Base-by-base conservation (phyloP, 495 filamentous ascomycete species). In the Aspergillus cristatus region DNA sequence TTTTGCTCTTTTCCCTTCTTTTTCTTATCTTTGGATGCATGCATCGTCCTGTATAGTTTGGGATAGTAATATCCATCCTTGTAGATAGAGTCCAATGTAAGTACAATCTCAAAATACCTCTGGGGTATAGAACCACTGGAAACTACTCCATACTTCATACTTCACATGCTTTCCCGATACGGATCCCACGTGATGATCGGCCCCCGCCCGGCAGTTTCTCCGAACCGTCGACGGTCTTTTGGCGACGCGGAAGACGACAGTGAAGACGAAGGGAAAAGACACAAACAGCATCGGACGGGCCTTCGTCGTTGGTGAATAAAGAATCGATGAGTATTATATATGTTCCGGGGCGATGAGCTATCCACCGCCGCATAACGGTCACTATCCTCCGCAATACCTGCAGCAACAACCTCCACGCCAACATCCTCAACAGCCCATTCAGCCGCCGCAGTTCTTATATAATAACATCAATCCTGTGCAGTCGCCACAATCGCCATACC, bases 311-410 rank as follows among this genome's bases (percentile, higher is more conserved):
- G n/a, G n/a, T n/a, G n/a, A n/a, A 50, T 35, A 37, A 32, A 30
- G 12, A 43, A 33, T 48, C 33, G 30, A 49, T 45, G 41, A 45
- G 35, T 39, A 43, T 46, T 37, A 50, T 47, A 41, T 44, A 47
- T 35, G 55, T 53, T 41, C 52, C 48, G 58, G 55, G 63, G 65
- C 60, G 53, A 70, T 70, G 66, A 70, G 59, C 62, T 70, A 57
- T 46, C 62, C 63, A 63, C 63, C 65, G 34, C 60, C 65, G 35
- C 56, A 65, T 44, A 54, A 63, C 51, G 61, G 61, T 42, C 64
- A 63, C 50, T 67, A 61, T 48, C 57, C 54, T 38, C 43, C 65
- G 42, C 59, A 61, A 39, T 66, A 67, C 35, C 55, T 61, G 42
- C 61, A 60, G 28, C 50, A 61, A 31, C 50, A 60, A 37, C 47